These are phyloP conservation scores for Stemphylium vesicarium DNA, from an alignment of 2,329 filamentous ascomycete genomes.

Conservation along the genomic window DNA sequence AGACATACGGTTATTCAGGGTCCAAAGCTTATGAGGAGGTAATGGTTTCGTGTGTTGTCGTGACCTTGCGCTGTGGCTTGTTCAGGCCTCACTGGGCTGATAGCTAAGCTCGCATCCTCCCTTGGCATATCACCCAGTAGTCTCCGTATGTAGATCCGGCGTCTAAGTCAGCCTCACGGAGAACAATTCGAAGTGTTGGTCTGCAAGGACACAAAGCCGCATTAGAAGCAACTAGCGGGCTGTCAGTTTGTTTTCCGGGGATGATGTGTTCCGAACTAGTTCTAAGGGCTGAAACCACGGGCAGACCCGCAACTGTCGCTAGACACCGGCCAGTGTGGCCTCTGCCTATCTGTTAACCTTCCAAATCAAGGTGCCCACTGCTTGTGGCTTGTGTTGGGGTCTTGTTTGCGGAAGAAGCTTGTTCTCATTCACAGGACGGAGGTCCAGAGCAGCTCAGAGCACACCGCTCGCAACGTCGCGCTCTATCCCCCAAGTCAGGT, in stretches of 20 bases:
- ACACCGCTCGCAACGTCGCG: too few relatives aligned
- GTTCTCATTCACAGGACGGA: too few relatives aligned
- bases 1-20: neutral
- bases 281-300: neutral
- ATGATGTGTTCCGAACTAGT: neutral
- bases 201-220: neutral
- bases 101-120: neutral
- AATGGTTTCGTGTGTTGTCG: slow-evolving; percentile 5
- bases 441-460: too few relatives aligned
- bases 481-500: too few relatives aligned
- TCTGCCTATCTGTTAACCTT: too few relatives aligned
- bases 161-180: neutral
- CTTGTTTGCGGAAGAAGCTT: too few relatives aligned
- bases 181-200: neutral
- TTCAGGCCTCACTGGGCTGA: neutral
- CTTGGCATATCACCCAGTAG: slow-evolving; percentile 9
- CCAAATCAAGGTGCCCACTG: too few relatives aligned
- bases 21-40: neutral
- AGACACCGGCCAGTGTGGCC: neutral
- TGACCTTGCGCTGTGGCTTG: slow-evolving; percentile 9
- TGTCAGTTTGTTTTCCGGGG: neutral
- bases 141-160: slow-evolving; percentile 1
- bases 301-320: neutral
- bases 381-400: too few relatives aligned
- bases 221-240: neutral